phyloP scores from a whole-genome alignment of 352 stramenopile species.

The Aphanomyces invadans region DNA sequence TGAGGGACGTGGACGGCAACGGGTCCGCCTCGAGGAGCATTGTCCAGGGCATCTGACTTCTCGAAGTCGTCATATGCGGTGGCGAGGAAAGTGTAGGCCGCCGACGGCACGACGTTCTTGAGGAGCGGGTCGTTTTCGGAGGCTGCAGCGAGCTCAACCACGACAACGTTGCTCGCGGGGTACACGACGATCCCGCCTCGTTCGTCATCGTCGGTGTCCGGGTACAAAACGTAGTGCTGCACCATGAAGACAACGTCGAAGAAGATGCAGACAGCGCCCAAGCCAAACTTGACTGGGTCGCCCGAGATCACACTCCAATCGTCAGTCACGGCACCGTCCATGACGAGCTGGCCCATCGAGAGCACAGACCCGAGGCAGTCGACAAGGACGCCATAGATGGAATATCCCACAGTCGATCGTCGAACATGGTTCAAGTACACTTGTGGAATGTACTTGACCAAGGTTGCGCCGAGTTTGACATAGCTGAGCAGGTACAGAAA shows the following conservation, averaged over 20 bases:
- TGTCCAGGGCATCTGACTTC: background rate
- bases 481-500: conserved; percentile 91
- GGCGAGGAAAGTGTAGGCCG: background rate
- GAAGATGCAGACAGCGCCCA: conserved; percentile 93
- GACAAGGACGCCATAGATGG: conserved; percentile 95
- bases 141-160: background rate
- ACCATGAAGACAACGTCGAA: conserved; percentile 96
- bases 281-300: conserved; percentile 92
- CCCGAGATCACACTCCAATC: conserved; percentile 94
- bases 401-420: conserved; percentile 94
- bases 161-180: background rate
- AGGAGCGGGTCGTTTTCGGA: background rate
- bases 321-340: conserved; percentile 86
- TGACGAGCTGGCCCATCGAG: conserved; percentile 88
- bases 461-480: conserved; percentile 91
- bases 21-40: too few relatives aligned
- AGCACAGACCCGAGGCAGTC: conserved; percentile 92
- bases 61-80: background rate
- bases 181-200: background rate
- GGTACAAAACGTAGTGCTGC: conserved; percentile 95
- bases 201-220: background rate
- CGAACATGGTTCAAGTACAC: conserved; percentile 91
- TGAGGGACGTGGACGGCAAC: too few relatives aligned
- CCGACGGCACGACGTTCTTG: background rate
- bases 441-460: conserved; percentile 96